Conservation (phyloP, 306 rosid species). For the Rubus idaeus region DNA sequence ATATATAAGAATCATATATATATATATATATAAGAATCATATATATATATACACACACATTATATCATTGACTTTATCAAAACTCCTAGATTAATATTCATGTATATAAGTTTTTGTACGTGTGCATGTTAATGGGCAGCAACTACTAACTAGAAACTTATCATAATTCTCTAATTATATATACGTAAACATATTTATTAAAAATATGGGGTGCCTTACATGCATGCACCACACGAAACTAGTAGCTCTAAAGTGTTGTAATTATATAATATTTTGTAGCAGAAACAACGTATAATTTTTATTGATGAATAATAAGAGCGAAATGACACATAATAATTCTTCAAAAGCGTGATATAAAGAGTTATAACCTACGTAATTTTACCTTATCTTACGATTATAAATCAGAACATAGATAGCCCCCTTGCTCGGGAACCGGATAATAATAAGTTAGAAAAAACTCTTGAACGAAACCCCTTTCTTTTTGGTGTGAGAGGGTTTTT, state of each 20-base stretch:
- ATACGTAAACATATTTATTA: not conserved
- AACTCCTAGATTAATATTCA: not conserved
- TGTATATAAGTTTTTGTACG: not conserved
- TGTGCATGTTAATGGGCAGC: not conserved
- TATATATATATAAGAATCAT: not conserved
- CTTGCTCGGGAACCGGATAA: too few species aligned
- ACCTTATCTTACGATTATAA: too few species aligned
- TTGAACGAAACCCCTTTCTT: too few species aligned
- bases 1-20: not conserved
- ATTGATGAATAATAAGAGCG: too few species aligned
- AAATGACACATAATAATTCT: too few species aligned
- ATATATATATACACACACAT: not conserved
- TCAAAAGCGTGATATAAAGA: too few species aligned
- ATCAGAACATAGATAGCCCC: too few species aligned
- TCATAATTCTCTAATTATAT: not conserved
- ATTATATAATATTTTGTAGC: too few species aligned
- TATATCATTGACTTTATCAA: not conserved
- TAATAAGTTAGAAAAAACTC: too few species aligned
- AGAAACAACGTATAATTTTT: too few species aligned
- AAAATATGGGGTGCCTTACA: not conserved
- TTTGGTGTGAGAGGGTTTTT: too few species aligned
- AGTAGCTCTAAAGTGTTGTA: not conserved
- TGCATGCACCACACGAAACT: not conserved
- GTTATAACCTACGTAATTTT: too few species aligned
- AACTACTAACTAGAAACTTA: not conserved